Evolutionary conservation across 73 alveolate genomes (phyloP), one percentile per base, ranked within the genome.

Genomic region (Diophrys appendiculata): DNA sequence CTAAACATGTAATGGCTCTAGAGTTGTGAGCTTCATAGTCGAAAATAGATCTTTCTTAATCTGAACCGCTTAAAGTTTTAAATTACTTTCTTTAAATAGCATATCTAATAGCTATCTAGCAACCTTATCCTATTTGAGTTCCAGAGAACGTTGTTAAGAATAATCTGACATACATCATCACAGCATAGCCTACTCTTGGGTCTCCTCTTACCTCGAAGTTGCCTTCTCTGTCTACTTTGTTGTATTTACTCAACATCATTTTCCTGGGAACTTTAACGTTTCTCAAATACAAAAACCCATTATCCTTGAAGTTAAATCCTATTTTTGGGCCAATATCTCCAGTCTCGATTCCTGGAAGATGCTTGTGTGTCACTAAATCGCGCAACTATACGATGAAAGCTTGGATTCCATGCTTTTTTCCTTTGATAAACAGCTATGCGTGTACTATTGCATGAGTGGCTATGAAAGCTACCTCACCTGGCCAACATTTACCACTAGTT

Each of bases 291-390:
- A 92, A 32, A 82, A 54, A 95, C 52, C 99, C 99, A 78, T 92
- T 95, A 82, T 95, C 98, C 77, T 89, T 84, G 34, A 80, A 35
- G 54, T 86, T 83, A 53, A 76, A 89, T 22, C 96, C 98, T 18
- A 73, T 54, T 80, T 95, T 95, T 14, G 97, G 96, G 35, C 99
- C 99, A 70, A 95, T 93, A 31, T 93, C 99, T 68, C 99, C 99
- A 22, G 83, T 93, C 8, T 70, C 89, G 26, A 95, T 89, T 0
- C 97, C 97, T 11, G 98, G 95, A 0, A 91, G 76, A 22, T 94
- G 93, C 78, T 90, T 56, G 74, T 88, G 95, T 25, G 97, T 92
- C 54, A 83, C 54, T 14, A 28, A 29, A 75, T 82, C 94, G 26
- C 99, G 72, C 31, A 95, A 83, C 73, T 78, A 89, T 14, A 92